phyloP scores from a whole-genome alignment of 148 eudicot genomes.

The Camellia granthamiana region DNA sequence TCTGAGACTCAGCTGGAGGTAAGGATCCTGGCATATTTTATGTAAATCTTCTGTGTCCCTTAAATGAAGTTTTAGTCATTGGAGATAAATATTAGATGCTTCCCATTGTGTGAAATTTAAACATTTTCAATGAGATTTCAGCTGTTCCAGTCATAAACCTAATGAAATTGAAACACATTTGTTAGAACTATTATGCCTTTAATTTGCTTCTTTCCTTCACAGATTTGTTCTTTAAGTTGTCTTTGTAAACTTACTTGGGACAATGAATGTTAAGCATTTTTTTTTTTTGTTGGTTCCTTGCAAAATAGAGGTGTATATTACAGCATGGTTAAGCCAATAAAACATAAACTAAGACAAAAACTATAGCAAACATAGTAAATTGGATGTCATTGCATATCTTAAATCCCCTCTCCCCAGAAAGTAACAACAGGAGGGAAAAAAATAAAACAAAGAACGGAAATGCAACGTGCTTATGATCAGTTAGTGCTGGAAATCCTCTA shows the following conservation, averaged over 20 bases:
- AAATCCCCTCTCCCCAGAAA: too few relatives aligned
- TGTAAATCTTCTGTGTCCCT: neutral
- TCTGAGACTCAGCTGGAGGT: neutral
- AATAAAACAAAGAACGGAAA: too few relatives aligned
- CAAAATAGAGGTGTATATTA: neutral
- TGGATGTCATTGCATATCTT: too few relatives aligned
- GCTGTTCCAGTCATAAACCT: neutral
- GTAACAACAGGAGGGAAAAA: too few relatives aligned
- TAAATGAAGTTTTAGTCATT: constrained; percentile 1
- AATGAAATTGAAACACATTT: neutral
- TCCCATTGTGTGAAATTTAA: neutral
- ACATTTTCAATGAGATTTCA: neutral
- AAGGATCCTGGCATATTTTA: neutral
- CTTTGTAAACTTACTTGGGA: neutral
- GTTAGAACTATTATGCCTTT: neutral
- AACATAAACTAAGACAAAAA: too few relatives aligned
- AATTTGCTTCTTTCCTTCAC: too few relatives aligned
- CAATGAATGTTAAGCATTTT: neutral
- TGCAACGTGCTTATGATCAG: too few relatives aligned
- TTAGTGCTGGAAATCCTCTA: too few relatives aligned
- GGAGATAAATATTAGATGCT: constrained; percentile 3
- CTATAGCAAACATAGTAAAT: too few relatives aligned
- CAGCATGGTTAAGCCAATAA: neutral
- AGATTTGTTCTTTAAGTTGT: neutral
- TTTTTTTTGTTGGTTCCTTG: neutral